Evolutionary conservation across 31 red algal genomes (phyloP), one percentile per base, ranked within the genome.

Genomic region (Odonthalia washingtoniensis): DNA sequence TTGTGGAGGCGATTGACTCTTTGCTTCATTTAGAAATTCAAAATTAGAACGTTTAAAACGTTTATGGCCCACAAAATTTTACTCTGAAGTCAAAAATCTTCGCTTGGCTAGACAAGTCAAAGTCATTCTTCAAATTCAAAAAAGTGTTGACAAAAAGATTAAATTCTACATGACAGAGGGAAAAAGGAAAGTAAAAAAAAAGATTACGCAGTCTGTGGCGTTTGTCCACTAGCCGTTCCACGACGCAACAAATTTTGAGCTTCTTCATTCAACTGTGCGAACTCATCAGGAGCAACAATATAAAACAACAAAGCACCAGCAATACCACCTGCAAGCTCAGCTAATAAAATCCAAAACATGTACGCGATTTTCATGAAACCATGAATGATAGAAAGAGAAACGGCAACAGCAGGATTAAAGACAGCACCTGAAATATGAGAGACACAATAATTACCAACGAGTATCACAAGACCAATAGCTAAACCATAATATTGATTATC

Each of bases 401-500:
- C 12, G 17, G 81, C 83, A 34, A 95, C 88, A 1, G 93, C 93
- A 3, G 93, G 93, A 83, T 95, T 95, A 77, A 95, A 90, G 27
- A 69, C 76, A 60, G 72, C 87, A 38, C 93, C 93, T 39, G 81
- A 87, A 49, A 95, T 87, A 41, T 41, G 70, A 30, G 74, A 87
- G 14, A 91, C 83, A 36, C 57, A 33, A 24, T 73, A 40, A 2
- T 35, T 83, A 24, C 86, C 93, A 0, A 79, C 93, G 0, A 82
- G 65, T 6, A 91, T 87, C 26, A 83, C 84, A 38, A 82, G 31
- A 26, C 86, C 93, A 40, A 95, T 95, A 31, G 93, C 81, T 17
- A 85, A 39, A 63, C 87, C 93, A 72, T 77, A 95, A 75, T 83
- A 95, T 30, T 52, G 44, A 72, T 95, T 95, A 27, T 79, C 72